Evolutionary conservation across 2,329 filamentous ascomycete genomes (phyloP), one percentile per base, ranked within the genome.

Genomic region (Podosphaera xanthii): DNA sequence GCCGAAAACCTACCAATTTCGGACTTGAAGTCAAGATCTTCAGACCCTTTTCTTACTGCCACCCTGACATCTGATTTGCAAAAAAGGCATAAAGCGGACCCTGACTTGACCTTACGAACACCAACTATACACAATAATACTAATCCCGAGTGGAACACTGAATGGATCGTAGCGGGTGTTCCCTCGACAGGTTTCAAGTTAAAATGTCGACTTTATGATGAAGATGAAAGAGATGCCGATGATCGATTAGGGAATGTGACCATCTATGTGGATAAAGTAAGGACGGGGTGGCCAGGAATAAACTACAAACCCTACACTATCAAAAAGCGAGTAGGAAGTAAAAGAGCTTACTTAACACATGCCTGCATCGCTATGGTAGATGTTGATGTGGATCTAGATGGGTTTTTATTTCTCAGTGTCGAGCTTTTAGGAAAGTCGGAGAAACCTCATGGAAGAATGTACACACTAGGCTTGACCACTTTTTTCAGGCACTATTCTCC

Each of bases 401-500:
- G 87, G 0, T 74, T 76, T 40, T 71, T 96, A 2, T 78, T 79
- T 59, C 67, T 96, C 61, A 91, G 86, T 67, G 80, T 89, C 31
- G 78, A 89, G 65, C 77, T 89, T n/a, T 71, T 96, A 12, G 89
- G 87, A 0, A 78, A 77, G 61, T 92, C 88, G 0, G 77, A 86
- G 68, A 81, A 70, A 69, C 86, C 72, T 68, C 81, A 72, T 75
- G 87, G 68, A 65, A 84, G 74, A 67, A 77, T 86, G 69, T 94
- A 89, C 70, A 96, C 91, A 0, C 65, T 92, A 38, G 89, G 86
- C 0, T 87, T 88, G 9, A 71, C 82, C 73, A 59, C 76, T 55
- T 95, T 82, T 80, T 83, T 85, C 63, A 86, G 86, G 65, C 91
- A 96, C 69, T 91, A 84, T 67, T 94, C 87, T 63, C 88, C 90